phyloP scores from a whole-genome alignment of 495 filamentous ascomycete species.

The Lentithecium fluviatile region DNA sequence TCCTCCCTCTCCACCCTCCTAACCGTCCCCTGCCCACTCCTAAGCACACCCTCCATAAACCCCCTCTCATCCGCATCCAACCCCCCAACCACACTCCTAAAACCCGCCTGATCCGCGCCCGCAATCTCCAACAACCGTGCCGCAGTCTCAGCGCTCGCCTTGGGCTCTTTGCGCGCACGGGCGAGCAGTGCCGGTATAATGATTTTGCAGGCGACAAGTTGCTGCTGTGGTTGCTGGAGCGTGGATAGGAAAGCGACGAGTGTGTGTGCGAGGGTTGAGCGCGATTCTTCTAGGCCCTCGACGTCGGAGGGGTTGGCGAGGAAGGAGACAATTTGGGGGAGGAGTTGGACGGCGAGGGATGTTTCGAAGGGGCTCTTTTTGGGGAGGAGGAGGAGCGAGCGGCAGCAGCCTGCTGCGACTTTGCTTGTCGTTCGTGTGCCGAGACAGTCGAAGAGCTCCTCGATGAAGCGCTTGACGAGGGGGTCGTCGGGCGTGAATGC shows the following conservation, averaged over 20 bases:
- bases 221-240: constrained; percentile 48
- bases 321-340: constrained; percentile 76
- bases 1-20: constrained; percentile 49
- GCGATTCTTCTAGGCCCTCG: constrained; percentile 71
- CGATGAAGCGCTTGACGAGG: constrained; percentile 64
- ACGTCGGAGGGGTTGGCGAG: constrained; percentile 60
- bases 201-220: constrained; percentile 64
- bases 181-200: constrained; percentile 77
- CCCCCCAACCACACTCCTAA: constrained; percentile 69
- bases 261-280: constrained; percentile 66
- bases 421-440: constrained; percentile 77
- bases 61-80: constrained; percentile 69
- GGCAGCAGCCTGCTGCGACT: constrained; percentile 82
- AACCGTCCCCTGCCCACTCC: constrained; percentile 48
- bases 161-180: constrained; percentile 56
- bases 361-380: constrained; percentile 67
- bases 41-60: constrained; percentile 81
- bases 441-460: constrained; percentile 80
- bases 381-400: constrained; percentile 69
- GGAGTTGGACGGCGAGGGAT: constrained; percentile 67
- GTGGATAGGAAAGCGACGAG: constrained; percentile 66
- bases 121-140: constrained; percentile 77
- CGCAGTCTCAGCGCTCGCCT: constrained; percentile 67
- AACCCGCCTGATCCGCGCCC: constrained; percentile 65
- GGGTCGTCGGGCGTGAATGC: constrained; percentile 70